phyloP scores from a whole-genome alignment of 768 basidiomycete genomes.

The Leccinellum rugosiceps region DNA sequence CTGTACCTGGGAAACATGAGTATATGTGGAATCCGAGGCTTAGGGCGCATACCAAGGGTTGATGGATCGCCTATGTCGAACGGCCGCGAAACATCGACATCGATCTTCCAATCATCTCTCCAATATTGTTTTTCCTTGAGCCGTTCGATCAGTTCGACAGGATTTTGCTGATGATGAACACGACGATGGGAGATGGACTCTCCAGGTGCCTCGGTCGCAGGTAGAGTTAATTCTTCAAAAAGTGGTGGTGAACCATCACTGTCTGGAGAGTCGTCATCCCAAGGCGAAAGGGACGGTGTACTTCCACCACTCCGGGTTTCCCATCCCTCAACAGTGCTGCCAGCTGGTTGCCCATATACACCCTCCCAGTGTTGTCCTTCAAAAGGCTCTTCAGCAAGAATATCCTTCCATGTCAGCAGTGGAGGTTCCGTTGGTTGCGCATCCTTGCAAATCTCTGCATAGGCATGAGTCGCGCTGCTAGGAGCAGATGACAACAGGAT shows the following conservation, averaged over 20 bases:
- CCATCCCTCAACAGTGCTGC: constrained; percentile 42
- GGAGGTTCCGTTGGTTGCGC: constrained; percentile 26
- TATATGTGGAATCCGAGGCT: background rate
- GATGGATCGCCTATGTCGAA: constrained; percentile 73
- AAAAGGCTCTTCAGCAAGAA: constrained; percentile 78
- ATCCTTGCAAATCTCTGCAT: constrained; percentile 55
- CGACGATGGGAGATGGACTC: background rate
- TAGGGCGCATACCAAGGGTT: constrained; percentile 52
- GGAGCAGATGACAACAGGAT: constrained; percentile 56
- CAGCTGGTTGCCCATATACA: constrained; percentile 53
- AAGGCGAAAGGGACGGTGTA: constrained; percentile 66
- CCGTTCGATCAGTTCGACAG: constrained; percentile 58
- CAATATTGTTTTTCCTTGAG: constrained; percentile 70
- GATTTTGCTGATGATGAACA: constrained; percentile 11
- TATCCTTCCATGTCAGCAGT: constrained; percentile 70
- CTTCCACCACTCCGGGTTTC: constrained; percentile 44
- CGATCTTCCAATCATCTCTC: constrained; percentile 60
- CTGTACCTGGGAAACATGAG: constrained; percentile 39
- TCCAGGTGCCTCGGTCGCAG: background rate
- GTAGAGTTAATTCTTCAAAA: constrained; percentile 13
- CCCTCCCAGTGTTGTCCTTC: constrained; percentile 87
- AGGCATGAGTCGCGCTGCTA: constrained; percentile 42
- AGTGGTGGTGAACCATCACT: constrained; percentile 15
- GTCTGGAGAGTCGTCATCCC: constrained; percentile 45
- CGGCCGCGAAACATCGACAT: constrained; percentile 37